Evolutionary conservation across 2,329 filamentous ascomycete genomes (phyloP), one percentile per base, ranked within the genome.

Genomic region (Emericellopsis atlantica): DNA sequence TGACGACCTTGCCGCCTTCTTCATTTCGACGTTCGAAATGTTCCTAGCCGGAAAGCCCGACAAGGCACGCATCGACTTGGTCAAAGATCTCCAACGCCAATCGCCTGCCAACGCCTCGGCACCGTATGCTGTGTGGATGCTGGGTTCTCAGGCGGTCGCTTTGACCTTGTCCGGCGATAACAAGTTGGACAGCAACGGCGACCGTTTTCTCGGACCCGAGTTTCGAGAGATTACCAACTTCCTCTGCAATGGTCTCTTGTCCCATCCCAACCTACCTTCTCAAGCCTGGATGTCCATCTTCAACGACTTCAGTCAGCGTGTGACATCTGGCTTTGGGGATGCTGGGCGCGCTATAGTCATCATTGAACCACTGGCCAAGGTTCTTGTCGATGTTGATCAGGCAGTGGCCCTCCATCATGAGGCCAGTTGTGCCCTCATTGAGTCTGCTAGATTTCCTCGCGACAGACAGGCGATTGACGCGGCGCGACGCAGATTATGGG

Each of bases 181-280:
- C n/a, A 54, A 51, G 49, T 15, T 16, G 26, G 14, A 21, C 32
- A 22, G 11, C 22, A 38, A 48, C 22, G 52, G 46, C 21, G 64
- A 69, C 8, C 58, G 67, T 43, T 64, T 75, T 31, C 56, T 80
- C 41, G 76, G 81, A 12, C 74, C 77, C 10, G 79, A 86, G 42
- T 88, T 85, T 47, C 78, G 82, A 8, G 76, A 82, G 40, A 63
- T 83, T 21, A 69, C 80, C 14, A 79, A 73, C 15, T 72, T 93
- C 29, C 66, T 94, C 4, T 71, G 80, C 49, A 63, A 70, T 48
- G 78, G 84, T 15, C 55, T 83, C 37, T 57, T 58, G 24, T 60
- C 64, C 18, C 67, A 68, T 3, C 67, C 69, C 0, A 63, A 63
- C 15, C 56, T 76, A 7, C 67, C 70, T 0, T 60, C 58, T 48